phyloP scores from a whole-genome alignment of 1,284 basidiomycete species.

The Cystobasidium sp. region DNA sequence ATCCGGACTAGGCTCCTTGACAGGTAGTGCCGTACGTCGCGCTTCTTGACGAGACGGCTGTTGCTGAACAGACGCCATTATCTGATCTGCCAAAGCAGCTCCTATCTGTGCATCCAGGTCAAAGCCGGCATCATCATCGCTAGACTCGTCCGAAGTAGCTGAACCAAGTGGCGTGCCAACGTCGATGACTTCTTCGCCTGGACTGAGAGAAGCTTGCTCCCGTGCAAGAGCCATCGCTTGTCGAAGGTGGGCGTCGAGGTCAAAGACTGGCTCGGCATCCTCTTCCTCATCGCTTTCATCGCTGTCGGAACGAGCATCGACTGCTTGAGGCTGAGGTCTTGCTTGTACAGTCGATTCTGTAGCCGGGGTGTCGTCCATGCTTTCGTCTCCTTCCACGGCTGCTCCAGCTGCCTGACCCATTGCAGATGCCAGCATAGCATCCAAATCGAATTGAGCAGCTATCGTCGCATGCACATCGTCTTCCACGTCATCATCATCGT shows the following conservation, averaged over 20 bases:
- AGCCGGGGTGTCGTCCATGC: neutral
- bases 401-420: constrained; percentile 30
- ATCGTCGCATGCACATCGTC: neutral
- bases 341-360: neutral
- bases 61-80: constrained; percentile 12
- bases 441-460: constrained; percentile 29
- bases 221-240: constrained; percentile 15
- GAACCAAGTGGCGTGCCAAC: constrained; percentile 20
- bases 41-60: constrained; percentile 1
- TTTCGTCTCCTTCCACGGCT: neutral
- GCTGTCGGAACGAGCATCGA: neutral
- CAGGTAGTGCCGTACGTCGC: neutral
- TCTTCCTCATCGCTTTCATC: constrained; percentile 31
- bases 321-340: neutral
- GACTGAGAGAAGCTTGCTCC: constrained; percentile 14
- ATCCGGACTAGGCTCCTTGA: constrained; percentile 14
- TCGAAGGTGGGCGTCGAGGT: constrained; percentile 37
- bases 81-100: constrained; percentile 25
- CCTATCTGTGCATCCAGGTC: constrained; percentile 38
- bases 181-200: constrained; percentile 24
- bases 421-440: constrained; percentile 38
- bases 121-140: constrained; percentile 31
- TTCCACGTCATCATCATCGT: constrained; percentile 12
- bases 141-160: constrained; percentile 24
- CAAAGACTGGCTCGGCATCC: constrained; percentile 24